phyloP scores from a whole-genome alignment of 2,329 filamentous ascomycete species.

The Microdochium trichocladiopsis region DNA sequence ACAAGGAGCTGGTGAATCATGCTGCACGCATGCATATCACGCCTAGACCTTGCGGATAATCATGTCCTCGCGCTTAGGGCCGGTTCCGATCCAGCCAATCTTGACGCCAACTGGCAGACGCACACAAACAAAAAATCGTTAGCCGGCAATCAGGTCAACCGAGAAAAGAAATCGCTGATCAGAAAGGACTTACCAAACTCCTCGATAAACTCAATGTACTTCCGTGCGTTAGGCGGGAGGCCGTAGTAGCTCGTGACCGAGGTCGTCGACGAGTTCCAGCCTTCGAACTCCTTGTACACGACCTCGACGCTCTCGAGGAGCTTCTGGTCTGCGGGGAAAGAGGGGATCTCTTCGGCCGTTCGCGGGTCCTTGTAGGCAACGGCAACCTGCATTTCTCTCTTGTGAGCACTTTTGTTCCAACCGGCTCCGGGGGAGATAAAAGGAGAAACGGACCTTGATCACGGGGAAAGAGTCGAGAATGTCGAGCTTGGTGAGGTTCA shows the following conservation, averaged over 20 bases:
- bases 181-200: constrained; percentile 37
- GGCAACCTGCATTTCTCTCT: constrained; percentile 36
- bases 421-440: neutral
- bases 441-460: constrained; percentile 52
- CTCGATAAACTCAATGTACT: constrained; percentile 64
- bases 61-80: constrained; percentile 58
- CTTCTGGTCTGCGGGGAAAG: constrained; percentile 58
- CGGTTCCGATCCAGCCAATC: constrained; percentile 61
- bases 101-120: constrained; percentile 44
- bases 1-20: neutral
- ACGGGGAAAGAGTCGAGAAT: constrained; percentile 67
- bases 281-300: constrained; percentile 60
- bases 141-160: too few relatives aligned
- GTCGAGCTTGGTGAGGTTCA: constrained; percentile 59
- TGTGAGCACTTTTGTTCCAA: neutral
- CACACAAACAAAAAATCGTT: neutral
- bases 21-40: neutral
- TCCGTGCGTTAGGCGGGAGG: constrained; percentile 55
- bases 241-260: constrained; percentile 52
- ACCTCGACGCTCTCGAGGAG: constrained; percentile 54
- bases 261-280: constrained; percentile 62
- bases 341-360: constrained; percentile 41
- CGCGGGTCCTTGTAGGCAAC: constrained; percentile 55
- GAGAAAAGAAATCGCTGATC: too few relatives aligned
- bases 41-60: constrained; percentile 28